phyloP scores from a whole-genome alignment of 2,329 filamentous ascomycete species.

The Aspergillus ochraceoroseus region DNA sequence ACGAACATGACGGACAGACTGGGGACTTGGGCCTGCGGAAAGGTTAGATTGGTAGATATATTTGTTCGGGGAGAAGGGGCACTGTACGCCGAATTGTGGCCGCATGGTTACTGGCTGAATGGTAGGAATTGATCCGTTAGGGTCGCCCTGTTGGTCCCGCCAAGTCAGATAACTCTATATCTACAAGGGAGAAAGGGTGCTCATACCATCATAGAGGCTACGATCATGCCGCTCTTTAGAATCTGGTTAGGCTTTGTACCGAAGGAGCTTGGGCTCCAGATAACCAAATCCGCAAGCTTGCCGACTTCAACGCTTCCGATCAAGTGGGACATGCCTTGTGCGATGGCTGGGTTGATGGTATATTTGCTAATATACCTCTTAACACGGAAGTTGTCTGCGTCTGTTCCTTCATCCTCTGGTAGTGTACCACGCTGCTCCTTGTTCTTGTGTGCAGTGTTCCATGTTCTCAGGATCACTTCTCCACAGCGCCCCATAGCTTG shows the following conservation, averaged over 20 bases:
- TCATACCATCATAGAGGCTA: constrained; percentile 73
- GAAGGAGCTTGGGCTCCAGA: constrained; percentile 83
- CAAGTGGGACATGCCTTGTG: constrained; percentile 83
- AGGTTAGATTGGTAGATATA: neutral
- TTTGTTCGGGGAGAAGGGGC: neutral
- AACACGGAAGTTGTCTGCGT: constrained; percentile 83
- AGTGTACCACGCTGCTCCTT: constrained; percentile 75
- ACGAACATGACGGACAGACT: constrained; percentile 76
- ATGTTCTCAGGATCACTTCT: constrained; percentile 86
- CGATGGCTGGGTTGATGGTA: constrained; percentile 87
- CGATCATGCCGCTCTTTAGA: constrained; percentile 82
- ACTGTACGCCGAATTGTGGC: constrained; percentile 72
- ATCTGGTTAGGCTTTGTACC: constrained; percentile 78
- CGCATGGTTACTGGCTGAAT: constrained; percentile 78
- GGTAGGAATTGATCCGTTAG: constrained; percentile 80
- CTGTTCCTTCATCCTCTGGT: constrained; percentile 70
- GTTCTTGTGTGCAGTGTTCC: constrained; percentile 98
- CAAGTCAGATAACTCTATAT: neutral
- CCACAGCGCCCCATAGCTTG: constrained; percentile 97
- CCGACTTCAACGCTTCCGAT: constrained; percentile 84
- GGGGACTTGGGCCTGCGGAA: constrained; percentile 56
- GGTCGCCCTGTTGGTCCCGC: constrained; percentile 56
- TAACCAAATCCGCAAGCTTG: constrained; percentile 80
- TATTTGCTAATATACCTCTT: constrained; percentile 95
- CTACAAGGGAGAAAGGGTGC: neutral